Conservation (phyloP, 208 protist species). For the Lotmaria passim region DNA sequence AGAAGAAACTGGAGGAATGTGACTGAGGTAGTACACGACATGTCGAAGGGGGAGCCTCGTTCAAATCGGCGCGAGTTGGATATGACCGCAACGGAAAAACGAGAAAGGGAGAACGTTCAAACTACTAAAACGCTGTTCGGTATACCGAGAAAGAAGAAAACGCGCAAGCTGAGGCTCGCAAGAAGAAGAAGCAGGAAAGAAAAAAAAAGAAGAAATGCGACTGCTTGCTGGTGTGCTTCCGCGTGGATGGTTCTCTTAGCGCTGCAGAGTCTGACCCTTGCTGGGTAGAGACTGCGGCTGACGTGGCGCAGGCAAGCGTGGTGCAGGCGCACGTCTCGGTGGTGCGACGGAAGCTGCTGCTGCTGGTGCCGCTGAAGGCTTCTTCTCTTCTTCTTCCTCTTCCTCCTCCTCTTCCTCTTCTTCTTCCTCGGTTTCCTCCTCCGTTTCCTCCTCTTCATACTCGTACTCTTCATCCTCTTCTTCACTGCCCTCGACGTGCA, state of each 20-base stretch:
- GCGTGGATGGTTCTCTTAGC: background rate
- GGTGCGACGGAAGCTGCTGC: background rate
- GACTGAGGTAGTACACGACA: too few relatives aligned
- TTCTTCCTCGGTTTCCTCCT: slow-evolving; percentile 27
- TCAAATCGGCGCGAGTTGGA: too few relatives aligned
- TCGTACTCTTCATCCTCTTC: background rate
- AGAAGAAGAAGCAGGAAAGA: background rate
- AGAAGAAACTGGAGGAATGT: too few relatives aligned
- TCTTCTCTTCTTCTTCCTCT: slow-evolving; percentile 13
- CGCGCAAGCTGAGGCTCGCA: too few relatives aligned
- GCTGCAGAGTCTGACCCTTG: background rate
- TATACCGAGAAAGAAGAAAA: too few relatives aligned
- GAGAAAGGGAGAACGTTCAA: too few relatives aligned
- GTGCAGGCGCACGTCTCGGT: background rate
- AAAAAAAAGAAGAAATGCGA: background rate
- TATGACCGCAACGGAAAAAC: too few relatives aligned
- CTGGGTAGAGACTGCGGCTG: background rate
- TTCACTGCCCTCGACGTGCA: slow-evolving; percentile 7
- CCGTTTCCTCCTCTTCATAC: slow-evolving; percentile 26
- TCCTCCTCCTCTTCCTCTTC: slow-evolving; percentile 24
- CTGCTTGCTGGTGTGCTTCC: background rate
- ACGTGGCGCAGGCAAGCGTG: slow-evolving; percentile 6
- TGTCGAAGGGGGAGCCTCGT: too few relatives aligned
- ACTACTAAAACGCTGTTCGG: too few relatives aligned
- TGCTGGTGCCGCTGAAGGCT: too few relatives aligned